Conservation (phyloP, 202 grass and related monocot genomes). For the Zoysia matrella region DNA sequence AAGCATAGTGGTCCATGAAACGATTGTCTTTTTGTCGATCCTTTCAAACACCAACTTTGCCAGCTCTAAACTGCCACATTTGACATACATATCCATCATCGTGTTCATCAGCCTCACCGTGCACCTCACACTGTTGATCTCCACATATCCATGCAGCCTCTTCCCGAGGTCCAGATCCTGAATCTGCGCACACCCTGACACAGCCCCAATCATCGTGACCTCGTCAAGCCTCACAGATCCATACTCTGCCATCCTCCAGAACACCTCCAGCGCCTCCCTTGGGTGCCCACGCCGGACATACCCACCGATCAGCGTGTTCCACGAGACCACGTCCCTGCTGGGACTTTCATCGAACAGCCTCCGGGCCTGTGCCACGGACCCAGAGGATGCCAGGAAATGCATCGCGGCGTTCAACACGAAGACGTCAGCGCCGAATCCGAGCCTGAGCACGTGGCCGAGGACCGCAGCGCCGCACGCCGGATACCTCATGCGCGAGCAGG, state of each 20-base stretch:
- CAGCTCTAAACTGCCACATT: constrained; percentile 30
- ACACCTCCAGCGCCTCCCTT: constrained; percentile 43
- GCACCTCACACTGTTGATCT: constrained; percentile 31
- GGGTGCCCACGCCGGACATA: constrained; percentile 46
- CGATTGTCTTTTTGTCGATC: constrained; percentile 36
- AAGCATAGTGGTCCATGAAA: constrained; percentile 82
- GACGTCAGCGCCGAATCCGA: constrained; percentile 54
- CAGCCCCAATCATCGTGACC: constrained; percentile 56
- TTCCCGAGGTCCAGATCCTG: constrained; percentile 49
- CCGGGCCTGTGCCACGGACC: constrained; percentile 13
- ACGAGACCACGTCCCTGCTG: constrained; percentile 59
- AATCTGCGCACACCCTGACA: constrained; percentile 37
- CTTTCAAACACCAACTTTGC: constrained; percentile 52
- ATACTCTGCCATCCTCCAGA: constrained; percentile 48
- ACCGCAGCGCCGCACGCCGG: constrained; percentile 34
- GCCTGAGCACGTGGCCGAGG: constrained; percentile 42
- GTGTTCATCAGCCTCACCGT: constrained; percentile 50
- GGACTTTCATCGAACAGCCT: constrained; percentile 59
- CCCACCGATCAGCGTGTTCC: constrained; percentile 61
- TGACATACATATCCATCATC: constrained; percentile 41
- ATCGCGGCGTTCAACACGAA: constrained; percentile 64
- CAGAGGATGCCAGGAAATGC: constrained; percentile 37
- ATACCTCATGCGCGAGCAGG: constrained; percentile 21
- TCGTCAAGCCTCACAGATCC: constrained; percentile 40
- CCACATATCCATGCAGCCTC: constrained; percentile 51